Percentiles rank a stretch among this genome's conserved stretches.
Evolutionary conservation across 257 asterid genomes (phyloP).

Genomic region (Datura wrightii): DNA sequence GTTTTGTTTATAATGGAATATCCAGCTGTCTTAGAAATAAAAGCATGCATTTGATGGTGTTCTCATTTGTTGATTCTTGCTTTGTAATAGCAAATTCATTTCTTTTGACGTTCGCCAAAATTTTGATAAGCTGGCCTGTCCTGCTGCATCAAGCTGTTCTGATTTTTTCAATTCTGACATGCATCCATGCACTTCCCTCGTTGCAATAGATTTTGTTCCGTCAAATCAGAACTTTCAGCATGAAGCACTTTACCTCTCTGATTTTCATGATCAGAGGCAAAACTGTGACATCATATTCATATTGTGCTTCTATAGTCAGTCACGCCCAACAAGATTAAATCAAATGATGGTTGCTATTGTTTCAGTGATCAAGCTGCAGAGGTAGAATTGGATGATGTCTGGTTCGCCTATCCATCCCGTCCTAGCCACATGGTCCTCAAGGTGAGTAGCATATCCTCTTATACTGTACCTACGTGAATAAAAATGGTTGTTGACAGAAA

Average conservation of each 20-base stretch:
- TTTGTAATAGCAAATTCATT: neutral
- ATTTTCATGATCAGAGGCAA: constrained; percentile 28
- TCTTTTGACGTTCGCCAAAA: neutral
- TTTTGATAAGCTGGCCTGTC: neutral
- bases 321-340: neutral
- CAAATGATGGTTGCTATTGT: constrained; percentile 25
- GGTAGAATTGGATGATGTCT: constrained; percentile 79
- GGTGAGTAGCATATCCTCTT: constrained; percentile 51
- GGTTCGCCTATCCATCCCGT: constrained; percentile 95
- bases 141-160: constrained; percentile 17
- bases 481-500: constrained; percentile 17
- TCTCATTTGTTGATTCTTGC: neutral
- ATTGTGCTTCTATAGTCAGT: constrained; percentile 1
- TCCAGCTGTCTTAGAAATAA: neutral
- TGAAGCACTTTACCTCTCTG: neutral
- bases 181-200: constrained; percentile 16
- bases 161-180: constrained; percentile 8
- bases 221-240: neutral
- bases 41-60: constrained; percentile 14
- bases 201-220: neutral
- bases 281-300: neutral
- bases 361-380: constrained; percentile 76
- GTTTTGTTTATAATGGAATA: neutral
- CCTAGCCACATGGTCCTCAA: constrained; percentile 80
- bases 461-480: neutral